A percentile compares a stretch with the other conserved stretches of the same genome.
phyloP scores from a whole-genome alignment of 345 rosid genomes.

The Angophora floribunda region DNA sequence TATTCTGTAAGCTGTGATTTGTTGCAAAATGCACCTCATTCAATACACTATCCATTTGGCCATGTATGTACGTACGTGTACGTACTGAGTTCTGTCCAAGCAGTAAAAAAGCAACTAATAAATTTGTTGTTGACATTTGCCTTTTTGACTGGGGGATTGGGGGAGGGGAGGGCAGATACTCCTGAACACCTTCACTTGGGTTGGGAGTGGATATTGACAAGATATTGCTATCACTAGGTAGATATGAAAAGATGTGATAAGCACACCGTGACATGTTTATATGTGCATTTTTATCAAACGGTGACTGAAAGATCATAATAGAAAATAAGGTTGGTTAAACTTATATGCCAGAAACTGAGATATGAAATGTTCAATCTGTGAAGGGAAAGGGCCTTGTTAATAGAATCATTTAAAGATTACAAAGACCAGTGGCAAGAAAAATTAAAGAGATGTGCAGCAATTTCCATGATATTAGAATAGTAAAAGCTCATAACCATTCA shows the following conservation, averaged over 20 bases:
- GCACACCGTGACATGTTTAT: rapidly evolving
- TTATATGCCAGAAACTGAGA: not conserved
- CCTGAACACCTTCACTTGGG: not conserved
- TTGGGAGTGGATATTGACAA: not conserved
- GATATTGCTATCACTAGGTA: not conserved
- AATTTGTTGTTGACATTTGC: not conserved
- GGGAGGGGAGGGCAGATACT: not conserved
- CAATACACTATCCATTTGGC: not conserved
- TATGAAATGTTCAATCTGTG: not conserved
- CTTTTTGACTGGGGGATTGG: not conserved
- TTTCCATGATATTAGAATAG: not conserved
- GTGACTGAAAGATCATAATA: not conserved
- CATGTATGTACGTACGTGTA: not conserved
- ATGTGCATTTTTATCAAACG: not conserved
- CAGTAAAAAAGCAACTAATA: too few species aligned
- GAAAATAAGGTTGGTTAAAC: not conserved
- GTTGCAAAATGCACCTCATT: not conserved
- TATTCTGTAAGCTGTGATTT: not conserved
- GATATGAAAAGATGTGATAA: not conserved
- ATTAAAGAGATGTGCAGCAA: not conserved
- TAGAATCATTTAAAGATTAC: not conserved
- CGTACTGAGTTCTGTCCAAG: too few species aligned
- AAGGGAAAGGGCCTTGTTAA: not conserved
- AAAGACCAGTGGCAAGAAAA: not conserved
- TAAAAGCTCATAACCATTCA: not conserved